A percentile compares a stretch with the other conserved stretches of the same genome.
phyloP scores from a whole-genome alignment of 2,329 filamentous ascomycete genomes.

The Dactylellina cionopaga region DNA sequence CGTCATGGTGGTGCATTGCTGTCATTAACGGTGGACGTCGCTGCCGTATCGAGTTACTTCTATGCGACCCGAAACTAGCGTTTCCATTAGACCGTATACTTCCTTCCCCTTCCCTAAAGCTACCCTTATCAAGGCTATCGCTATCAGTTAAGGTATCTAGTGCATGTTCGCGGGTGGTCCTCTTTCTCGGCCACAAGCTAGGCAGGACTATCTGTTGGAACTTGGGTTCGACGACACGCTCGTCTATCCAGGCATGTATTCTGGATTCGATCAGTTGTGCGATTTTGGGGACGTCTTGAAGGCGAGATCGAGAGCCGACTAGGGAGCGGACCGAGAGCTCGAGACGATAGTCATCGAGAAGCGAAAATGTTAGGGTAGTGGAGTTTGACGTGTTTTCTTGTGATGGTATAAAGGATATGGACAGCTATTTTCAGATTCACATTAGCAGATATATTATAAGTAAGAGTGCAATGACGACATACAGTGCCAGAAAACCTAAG shows the following conservation, averaged over 20 bases:
- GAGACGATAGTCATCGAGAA: slow-evolving; percentile 85
- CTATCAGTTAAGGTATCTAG: slow-evolving; percentile 34
- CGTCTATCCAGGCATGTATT: slow-evolving; percentile 87
- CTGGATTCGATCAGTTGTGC: slow-evolving; percentile 82
- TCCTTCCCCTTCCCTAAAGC: slow-evolving; percentile 22
- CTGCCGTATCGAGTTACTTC: slow-evolving; percentile 47
- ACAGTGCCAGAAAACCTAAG: slow-evolving; percentile 90
- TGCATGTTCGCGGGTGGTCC: slow-evolving; percentile 73
- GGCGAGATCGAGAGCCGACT: slow-evolving; percentile 78
- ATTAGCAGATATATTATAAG: neutral
- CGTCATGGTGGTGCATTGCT: slow-evolving; percentile 33
- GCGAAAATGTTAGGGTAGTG: slow-evolving; percentile 93
- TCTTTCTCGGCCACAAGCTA: slow-evolving; percentile 83
- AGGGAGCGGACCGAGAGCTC: slow-evolving; percentile 84
- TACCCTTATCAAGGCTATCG: slow-evolving; percentile 40
- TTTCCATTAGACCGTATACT: slow-evolving; percentile 27
- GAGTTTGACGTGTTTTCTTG: slow-evolving; percentile 67
- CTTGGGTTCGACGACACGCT: slow-evolving; percentile 82
- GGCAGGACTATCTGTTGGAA: slow-evolving; percentile 88
- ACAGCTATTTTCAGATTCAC: slow-evolving; percentile 69
- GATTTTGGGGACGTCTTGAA: slow-evolving; percentile 89
- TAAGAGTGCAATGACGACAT: slow-evolving; percentile 18
- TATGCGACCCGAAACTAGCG: slow-evolving; percentile 23
- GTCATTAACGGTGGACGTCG: slow-evolving; percentile 40
- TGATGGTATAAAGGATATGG: slow-evolving; percentile 88